Conservation (phyloP, 768 basidiomycete genomes). For the Russula griseocarnosa region DNA sequence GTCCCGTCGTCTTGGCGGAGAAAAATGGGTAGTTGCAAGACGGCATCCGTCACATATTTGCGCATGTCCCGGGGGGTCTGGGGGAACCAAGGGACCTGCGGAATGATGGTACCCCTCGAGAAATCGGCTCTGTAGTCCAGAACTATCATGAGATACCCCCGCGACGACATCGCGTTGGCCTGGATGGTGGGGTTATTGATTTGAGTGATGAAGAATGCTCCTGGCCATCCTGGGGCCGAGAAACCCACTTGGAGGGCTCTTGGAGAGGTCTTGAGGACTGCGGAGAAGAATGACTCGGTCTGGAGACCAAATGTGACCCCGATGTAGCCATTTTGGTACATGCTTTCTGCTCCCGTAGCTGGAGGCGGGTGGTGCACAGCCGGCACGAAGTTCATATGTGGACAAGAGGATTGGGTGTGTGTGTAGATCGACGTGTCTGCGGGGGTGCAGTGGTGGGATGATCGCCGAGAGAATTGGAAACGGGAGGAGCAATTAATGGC, state of each 20-base stretch:
- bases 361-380: constrained; percentile 1
- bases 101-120: constrained; percentile 19
- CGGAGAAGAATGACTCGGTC: constrained; percentile 17
- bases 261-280: constrained; percentile 17
- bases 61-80: constrained; percentile 23
- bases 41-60: constrained; percentile 26
- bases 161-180: constrained; percentile 23
- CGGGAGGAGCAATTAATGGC: neutral
- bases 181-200: constrained; percentile 1
- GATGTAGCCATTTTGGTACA: constrained; percentile 21
- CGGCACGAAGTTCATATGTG: constrained; percentile 1
- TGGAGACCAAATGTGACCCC: constrained; percentile 14
- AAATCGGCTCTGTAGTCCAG: constrained; percentile 22
- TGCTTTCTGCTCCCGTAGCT: constrained; percentile 18
- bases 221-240: constrained; percentile 24
- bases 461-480: neutral
- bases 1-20: constrained; percentile 26
- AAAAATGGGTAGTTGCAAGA: constrained; percentile 27
- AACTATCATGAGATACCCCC: constrained; percentile 24
- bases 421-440: neutral
- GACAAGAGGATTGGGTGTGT: neutral
- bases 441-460: neutral
- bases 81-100: constrained; percentile 25
- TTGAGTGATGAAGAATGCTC: constrained; percentile 17
- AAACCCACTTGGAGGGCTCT: constrained; percentile 17